phyloP scores from a whole-genome alignment of 495 filamentous ascomycete species.

The Trichoderma erinaceum region DNA sequence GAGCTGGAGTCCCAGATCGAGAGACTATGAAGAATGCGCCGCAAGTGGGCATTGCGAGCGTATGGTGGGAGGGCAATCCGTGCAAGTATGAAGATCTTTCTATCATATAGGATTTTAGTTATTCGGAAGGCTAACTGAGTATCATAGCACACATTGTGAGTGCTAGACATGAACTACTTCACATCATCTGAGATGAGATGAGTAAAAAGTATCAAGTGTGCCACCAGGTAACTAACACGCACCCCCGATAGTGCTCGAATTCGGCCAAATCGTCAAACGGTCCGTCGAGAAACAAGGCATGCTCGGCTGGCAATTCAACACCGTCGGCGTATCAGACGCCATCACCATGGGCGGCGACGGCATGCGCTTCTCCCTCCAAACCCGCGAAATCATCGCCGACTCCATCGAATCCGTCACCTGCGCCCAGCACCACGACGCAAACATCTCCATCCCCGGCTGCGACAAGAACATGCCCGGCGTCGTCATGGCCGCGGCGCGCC shows the following conservation, averaged over 20 bases:
- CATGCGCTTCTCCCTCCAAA: slow-evolving; percentile 96
- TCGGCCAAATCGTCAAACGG: slow-evolving; percentile 86
- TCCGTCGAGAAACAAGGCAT: slow-evolving; percentile 75
- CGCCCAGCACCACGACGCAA: slow-evolving; percentile 84
- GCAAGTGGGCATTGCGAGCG: slow-evolving; percentile 81
- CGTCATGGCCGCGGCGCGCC: slow-evolving; percentile 62
- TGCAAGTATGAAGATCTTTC: slow-evolving; percentile 42
- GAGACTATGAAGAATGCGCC: slow-evolving; percentile 85
- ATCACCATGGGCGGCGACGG: slow-evolving; percentile 97
- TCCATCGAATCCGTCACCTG: slow-evolving; percentile 90
- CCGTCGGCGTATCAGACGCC: slow-evolving; percentile 85
- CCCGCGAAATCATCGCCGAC: slow-evolving; percentile 91
- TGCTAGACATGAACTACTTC: neutral
- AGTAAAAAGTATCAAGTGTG: neutral
- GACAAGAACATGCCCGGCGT: slow-evolving; percentile 98
- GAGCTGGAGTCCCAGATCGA: slow-evolving; percentile 77
- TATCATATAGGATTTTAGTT: neutral
- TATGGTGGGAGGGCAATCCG: slow-evolving; percentile 99
- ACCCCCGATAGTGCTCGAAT: slow-evolving; percentile 59
- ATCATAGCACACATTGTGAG: slow-evolving; percentile 43
- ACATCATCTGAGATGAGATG: too few relatives aligned
- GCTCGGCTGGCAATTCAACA: slow-evolving; percentile 92
- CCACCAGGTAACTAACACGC: slow-evolving; percentile 11
- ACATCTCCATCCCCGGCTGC: slow-evolving; percentile 90
- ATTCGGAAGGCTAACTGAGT: slow-evolving; percentile 16